Evolutionary conservation across 2,329 filamentous ascomycete genomes (phyloP), one percentile per base, ranked within the genome.

Genomic region (Aspergillus carbonarius): DNA sequence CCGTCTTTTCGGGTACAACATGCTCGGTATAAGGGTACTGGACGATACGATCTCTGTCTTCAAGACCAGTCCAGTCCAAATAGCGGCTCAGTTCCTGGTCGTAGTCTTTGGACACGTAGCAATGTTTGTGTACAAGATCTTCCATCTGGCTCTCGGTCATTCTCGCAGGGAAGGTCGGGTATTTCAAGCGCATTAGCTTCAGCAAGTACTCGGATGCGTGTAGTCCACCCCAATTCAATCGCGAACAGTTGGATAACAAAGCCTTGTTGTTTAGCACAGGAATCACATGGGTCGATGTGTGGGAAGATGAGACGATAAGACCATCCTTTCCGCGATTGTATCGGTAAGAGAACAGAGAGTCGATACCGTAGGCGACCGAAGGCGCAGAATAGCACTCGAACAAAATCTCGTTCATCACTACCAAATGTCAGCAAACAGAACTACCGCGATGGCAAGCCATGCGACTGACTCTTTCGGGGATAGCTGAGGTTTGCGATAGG

Each of bases 21-120:
- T 96, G 93, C 75, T 99, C 95, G 0, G 91, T 96, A 71, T 86
- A 99, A 0, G 95, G 95, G 66, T 96, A 96, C 72, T 99, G 95
- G 4, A 99, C 86, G 46, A 97, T 87, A 63, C 89, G 84, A 69
- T 98, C 91, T 40, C 95, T 84, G 63, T 96, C 92, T 69, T 98
- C 93, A 0, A 99, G 80, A 0, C 92, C 93, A 0, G 88, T 91
- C 92, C 93, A 97, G 57, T 98, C 93, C 15, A 99, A 81, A 69
- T 90, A 96, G 42, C 80, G 80, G 34, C 82, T 81, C 54, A 97
- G 76, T 71, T 99, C 95, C 5, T 82, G 74, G 57, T 95, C 89
- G 74, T 95, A 99, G 69, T 96, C 85, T 57, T 86, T 84, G 5
- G 92, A 95, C 25, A 99, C 79, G 70, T 97, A 96, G 76, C 91